Evolutionary conservation across 257 asterid species (phyloP).

Genomic region (Oldenlandia corymbosa): DNA sequence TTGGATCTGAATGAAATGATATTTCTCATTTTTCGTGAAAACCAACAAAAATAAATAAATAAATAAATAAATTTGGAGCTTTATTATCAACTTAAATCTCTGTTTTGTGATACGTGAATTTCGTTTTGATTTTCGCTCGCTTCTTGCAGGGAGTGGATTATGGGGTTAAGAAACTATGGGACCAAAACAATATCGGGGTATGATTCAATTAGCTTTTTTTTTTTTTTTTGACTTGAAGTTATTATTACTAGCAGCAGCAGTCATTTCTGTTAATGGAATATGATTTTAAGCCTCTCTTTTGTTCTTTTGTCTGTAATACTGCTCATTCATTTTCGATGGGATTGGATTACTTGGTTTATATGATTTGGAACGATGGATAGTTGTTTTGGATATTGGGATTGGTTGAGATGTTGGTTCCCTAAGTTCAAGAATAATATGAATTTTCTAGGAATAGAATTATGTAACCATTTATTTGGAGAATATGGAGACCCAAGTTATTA

Average conservation of each 20-base stretch:
- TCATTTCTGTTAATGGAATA: not conserved
- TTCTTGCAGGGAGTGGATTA: slow-evolving; percentile 38
- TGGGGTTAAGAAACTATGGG: slow-evolving; percentile 36
- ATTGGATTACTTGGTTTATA: not conserved
- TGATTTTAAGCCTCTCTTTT: not conserved
- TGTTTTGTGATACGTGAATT: not conserved
- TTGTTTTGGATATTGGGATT: not conserved
- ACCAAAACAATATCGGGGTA: slow-evolving; percentile 37
- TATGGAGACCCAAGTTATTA: not conserved
- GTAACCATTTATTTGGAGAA: not conserved
- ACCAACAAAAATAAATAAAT: not conserved
- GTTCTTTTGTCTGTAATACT: not conserved
- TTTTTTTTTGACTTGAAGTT: not conserved
- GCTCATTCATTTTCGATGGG: not conserved
- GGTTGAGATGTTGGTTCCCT: not conserved
- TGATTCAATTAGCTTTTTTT: not conserved
- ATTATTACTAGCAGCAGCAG: no score
- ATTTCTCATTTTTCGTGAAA: not conserved
- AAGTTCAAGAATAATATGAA: not conserved
- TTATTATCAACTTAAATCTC: not conserved
- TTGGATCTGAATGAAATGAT: slow-evolving; percentile 13
- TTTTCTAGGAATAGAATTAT: not conserved
- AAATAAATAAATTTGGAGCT: no score
- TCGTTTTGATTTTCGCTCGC: not conserved
- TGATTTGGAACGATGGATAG: not conserved